Conservation (phyloP, 805 yeast genomes). For the Sugiyamaella lignohabitans region DNA sequence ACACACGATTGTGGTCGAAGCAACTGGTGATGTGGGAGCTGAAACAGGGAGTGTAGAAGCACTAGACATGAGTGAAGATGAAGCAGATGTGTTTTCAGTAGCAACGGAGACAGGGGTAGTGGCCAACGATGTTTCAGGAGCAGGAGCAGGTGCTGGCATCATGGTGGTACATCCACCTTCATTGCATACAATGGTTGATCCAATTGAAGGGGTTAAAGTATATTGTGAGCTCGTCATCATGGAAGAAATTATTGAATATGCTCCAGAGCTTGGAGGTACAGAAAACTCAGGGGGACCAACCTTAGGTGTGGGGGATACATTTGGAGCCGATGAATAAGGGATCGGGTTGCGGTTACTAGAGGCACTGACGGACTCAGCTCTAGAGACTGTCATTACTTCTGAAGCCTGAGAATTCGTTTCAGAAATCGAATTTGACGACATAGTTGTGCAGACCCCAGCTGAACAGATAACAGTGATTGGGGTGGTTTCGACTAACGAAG, state of each 20-base stretch:
- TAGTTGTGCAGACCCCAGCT: slow-evolving; percentile 1
- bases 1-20: no score
- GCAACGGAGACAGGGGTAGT: no score
- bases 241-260: no score
- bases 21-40: neutral
- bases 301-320: no score
- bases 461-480: neutral
- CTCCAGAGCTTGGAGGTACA: no score
- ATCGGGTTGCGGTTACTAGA: neutral
- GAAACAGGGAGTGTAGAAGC: neutral
- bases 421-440: neutral
- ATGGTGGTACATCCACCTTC: no score
- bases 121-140: neutral
- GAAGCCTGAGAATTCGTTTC: neutral
- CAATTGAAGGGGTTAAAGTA: no score
- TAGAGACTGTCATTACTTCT: neutral
- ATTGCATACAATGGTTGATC: no score
- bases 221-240: no score
- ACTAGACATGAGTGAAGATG: no score
- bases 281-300: no score
- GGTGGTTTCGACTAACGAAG: neutral
- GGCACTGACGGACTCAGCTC: neutral
- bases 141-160: neutral
- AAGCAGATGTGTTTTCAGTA: no score
- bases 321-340: slow-evolving; percentile 1